phyloP scores from a whole-genome alignment of 2,329 filamentous ascomycete species.

The Cadophora malorum region DNA sequence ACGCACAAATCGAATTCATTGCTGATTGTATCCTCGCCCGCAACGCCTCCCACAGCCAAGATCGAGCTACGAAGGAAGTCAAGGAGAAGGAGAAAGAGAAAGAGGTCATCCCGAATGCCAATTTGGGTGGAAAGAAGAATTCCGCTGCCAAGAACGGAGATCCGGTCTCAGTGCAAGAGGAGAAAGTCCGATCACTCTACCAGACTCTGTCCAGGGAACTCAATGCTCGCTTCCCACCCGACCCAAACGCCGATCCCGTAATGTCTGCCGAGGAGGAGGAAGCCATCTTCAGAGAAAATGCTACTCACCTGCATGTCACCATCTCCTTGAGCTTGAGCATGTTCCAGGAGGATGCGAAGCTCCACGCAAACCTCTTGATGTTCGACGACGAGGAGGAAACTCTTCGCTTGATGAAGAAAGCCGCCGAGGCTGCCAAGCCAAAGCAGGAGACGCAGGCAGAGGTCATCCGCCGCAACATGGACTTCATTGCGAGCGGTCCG shows the following conservation, averaged over 20 bases:
- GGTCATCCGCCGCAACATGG: neutral
- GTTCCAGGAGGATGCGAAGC: neutral
- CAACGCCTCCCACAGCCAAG: neutral
- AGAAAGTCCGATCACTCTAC: neutral
- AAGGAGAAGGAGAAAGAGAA: neutral
- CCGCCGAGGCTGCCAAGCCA: too few relatives aligned
- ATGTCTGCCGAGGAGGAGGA: neutral
- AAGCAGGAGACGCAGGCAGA: conserved; percentile 4
- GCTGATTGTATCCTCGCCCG: conserved; percentile 1
- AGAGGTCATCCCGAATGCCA: neutral
- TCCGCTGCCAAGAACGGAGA: neutral
- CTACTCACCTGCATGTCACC: neutral
- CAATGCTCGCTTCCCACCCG: neutral
- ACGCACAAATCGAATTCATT: neutral
- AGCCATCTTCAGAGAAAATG: neutral
- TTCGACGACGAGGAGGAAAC: neutral
- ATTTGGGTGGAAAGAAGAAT: neutral
- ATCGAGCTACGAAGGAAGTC: neutral
- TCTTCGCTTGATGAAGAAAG: conserved; percentile 1
- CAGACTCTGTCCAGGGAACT: neutral
- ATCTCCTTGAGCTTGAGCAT: neutral
- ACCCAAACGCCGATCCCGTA: neutral
- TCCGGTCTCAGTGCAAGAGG: neutral
- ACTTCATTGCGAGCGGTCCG: neutral
- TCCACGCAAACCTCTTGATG: neutral